Base-by-base conservation (phyloP, 305 asterid species). In the Rubia peregrina region DNA sequence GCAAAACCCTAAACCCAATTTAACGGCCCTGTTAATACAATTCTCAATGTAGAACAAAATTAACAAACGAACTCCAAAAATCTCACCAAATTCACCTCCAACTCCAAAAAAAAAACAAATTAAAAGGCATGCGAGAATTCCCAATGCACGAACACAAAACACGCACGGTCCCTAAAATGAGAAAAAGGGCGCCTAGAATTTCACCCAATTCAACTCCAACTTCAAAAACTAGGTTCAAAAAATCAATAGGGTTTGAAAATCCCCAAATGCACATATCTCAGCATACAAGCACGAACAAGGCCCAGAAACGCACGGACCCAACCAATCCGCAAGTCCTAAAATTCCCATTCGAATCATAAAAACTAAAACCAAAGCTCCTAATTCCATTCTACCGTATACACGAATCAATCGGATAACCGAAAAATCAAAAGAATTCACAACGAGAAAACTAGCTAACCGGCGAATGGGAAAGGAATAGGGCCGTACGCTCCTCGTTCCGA, bases 1-100 rank as follows among this genome's bases (percentile, higher is more conserved):
- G 7, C 8, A 2, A 61, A 41, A 51, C 68, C 68, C 73, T 67
- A 74, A 74, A 74, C 46, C 14, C 17, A 59, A 6, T 10, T 1
- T 7, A 30, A 33, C 46, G 3, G n/a, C 7, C 43, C 19, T 40
- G n/a, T 55, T 55, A 12, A 22, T 16, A 13, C n/a, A 73, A 42
- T 14, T 62, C 49, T 36, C 69, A 72, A 49, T 36, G 10, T 55
- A 17, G 11, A 43, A n/a, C 14, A 10, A 10, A 13, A 68, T 51
- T 16, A 51, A 53, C 49, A 68, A 11, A 55, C 21, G 33, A 59
- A 44, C 12, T 33, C 38, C 38, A 33, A 33, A 33, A 33, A 33
- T 33, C 38, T 33, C 38, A 49, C 42, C 64, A 46, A 46, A 46
- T 46, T 46, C 38, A 33, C 53, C 53, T 13, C 53, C 53, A 46